Evolutionary conservation across 176 grass and related monocot genomes (phyloP).

Genomic region (sorghum (Sorghum bicolor)): DNA sequence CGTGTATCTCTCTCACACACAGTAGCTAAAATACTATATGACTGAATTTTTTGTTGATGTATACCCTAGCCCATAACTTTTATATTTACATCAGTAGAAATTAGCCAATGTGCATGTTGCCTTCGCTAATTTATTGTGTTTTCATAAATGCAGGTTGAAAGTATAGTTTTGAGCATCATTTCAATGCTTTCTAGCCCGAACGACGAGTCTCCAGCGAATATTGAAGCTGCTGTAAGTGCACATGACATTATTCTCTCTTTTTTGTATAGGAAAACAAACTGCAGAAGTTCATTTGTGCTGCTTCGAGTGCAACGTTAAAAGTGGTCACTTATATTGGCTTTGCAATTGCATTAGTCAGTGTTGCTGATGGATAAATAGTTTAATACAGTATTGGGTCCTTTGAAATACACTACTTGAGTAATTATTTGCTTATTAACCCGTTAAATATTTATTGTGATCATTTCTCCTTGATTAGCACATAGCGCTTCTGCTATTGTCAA

Average conservation of each 20-base stretch:
- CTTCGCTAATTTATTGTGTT: slow-evolving; percentile 4
- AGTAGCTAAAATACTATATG: not conserved
- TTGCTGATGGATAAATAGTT: not conserved
- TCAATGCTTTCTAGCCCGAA: slow-evolving; percentile 97
- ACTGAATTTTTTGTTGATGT: not conserved
- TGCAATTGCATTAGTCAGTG: slow-evolving; percentile 6
- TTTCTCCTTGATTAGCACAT: not conserved
- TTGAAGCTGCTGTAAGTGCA: slow-evolving; percentile 89
- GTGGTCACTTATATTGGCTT: not conserved
- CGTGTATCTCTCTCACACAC: not conserved
- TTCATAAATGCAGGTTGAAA: slow-evolving; percentile 70
- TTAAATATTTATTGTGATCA: not conserved
- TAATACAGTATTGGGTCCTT: not conserved
- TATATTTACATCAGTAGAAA: not conserved
- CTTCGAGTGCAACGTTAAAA: not conserved
- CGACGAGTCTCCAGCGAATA: slow-evolving; percentile 86
- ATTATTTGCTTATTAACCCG: not conserved
- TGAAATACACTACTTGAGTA: not conserved
- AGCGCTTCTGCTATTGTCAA: not conserved
- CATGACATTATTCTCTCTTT: not conserved
- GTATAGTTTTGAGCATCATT: slow-evolving; percentile 96
- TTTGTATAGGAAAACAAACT: not conserved
- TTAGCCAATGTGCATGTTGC: not conserved
- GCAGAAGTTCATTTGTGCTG: not conserved
- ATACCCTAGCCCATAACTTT: not conserved